Conservation (phyloP, 208 protist species). For the Acanthamoeba healyi region DNA sequence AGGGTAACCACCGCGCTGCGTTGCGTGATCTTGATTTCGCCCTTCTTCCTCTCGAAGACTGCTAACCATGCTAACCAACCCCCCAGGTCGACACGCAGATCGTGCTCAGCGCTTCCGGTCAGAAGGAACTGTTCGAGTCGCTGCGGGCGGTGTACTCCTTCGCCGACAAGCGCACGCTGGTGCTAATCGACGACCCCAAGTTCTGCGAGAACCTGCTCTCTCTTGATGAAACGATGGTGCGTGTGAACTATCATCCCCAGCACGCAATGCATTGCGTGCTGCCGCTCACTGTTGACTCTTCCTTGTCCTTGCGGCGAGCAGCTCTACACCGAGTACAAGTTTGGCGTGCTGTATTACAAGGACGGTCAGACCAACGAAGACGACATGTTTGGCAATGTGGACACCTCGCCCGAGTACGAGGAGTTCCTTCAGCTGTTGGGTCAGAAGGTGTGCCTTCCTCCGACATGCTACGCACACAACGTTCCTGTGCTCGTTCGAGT, state of each 20-base stretch:
- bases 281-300: not conserved
- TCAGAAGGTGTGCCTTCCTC: not conserved
- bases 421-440: constrained; percentile 81
- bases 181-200: constrained; percentile 39
- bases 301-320: not conserved
- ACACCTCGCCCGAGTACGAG: constrained; percentile 73
- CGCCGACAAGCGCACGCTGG: constrained; percentile 28
- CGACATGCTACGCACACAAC: too few species aligned
- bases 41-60: not conserved
- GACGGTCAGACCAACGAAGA: constrained; percentile 75
- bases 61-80: not conserved
- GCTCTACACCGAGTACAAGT: constrained; percentile 79
- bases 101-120: constrained; percentile 9
- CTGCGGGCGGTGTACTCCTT: constrained; percentile 31
- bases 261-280: not conserved
- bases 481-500: constrained; percentile 23
- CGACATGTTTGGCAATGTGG: constrained; percentile 76
- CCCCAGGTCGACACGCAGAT: constrained; percentile 25
- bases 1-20: not conserved
- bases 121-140: constrained; percentile 61
- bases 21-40: not conserved
- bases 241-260: not conserved
- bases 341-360: constrained; percentile 69
- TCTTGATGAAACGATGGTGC: constrained; percentile 38
- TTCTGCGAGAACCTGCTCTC: constrained; percentile 49